Evolutionary conservation across 2,329 filamentous ascomycete species (phyloP), one percentile per base, ranked within the genome.

Genomic region (Aureobasidium sp.): DNA sequence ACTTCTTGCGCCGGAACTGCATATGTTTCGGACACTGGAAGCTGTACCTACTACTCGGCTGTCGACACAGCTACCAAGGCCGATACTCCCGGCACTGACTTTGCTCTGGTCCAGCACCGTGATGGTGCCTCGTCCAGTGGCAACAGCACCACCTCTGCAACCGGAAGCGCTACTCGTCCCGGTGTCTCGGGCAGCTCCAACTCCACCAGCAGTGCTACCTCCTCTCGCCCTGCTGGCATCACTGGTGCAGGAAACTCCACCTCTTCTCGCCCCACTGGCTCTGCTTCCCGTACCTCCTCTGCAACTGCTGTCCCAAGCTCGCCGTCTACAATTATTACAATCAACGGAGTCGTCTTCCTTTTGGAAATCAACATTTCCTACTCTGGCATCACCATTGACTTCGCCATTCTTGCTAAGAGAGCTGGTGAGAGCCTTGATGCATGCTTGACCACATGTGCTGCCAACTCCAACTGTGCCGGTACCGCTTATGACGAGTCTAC

Each of bases 331-430:
- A 10, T 53, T 4, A n/a, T 56, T 15, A 53, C 41, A 26, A 41
- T 55, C 5, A n/a, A 42, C 32, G 48, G 55, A 4, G 46, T 63
- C 8, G 12, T 52, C 12, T 63, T 52, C 55, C 12, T 53, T 0
- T 34, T 63, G 4, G 47, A 46, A 20, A 52, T 57, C 7, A 37
- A 52, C 26, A 34, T 51, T 17, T 34, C 23, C 13, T 39, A 50
- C 53, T 20, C 37, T 17, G 62, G 62, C 8, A 27, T 63, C 12
- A 47, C 39, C 23, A 62, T 62, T 17, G 46, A 58, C 29, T 27
- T 62, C 8, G 20, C 44, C 15, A 20, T 34, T 12, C 9, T 55
- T 1, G 20, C 41, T 29, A 58, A 58, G 53, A 44, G 53, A 20
- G 62, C 62, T 13, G 44, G 26, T 0, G 5, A 44, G 5, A 20